phyloP scores from a whole-genome alignment of 495 filamentous ascomycete species.

The Lineolata rhizophorae region DNA sequence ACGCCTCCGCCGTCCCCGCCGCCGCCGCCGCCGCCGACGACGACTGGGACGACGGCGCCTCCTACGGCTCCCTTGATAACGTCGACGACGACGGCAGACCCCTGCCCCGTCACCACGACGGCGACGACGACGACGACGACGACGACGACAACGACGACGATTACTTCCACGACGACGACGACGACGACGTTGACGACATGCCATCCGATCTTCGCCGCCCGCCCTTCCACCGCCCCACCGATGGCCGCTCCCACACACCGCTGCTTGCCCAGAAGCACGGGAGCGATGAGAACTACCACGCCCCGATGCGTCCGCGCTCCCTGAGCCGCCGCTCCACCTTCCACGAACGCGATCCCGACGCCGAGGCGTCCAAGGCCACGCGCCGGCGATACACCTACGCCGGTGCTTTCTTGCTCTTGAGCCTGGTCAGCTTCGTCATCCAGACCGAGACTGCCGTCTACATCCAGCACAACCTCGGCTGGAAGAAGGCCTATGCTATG shows the following conservation, averaged over 20 bases:
- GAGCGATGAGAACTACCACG: slow-evolving; percentile 9
- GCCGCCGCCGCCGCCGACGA: no score
- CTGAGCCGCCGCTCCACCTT: slow-evolving; percentile 32
- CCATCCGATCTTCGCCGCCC: slow-evolving; percentile 14
- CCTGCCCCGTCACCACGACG: no score
- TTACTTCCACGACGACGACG: no score
- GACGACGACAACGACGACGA: no score
- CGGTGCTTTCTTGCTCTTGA: slow-evolving; percentile 56
- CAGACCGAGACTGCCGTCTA: slow-evolving; percentile 92
- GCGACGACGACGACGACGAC: no score
- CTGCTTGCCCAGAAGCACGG: slow-evolving; percentile 5
- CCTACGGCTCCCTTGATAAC: no score
- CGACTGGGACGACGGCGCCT: no score
- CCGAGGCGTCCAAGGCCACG: slow-evolving; percentile 33
- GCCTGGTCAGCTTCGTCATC: slow-evolving; percentile 59
- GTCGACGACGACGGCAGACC: no score
- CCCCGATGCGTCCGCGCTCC: slow-evolving; percentile 7
- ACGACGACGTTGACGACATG: no score
- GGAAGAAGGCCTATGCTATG: slow-evolving; percentile 98
- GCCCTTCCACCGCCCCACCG: slow-evolving; percentile 3
- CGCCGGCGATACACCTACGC: slow-evolving; percentile 71
- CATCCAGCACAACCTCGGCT: slow-evolving; percentile 68
- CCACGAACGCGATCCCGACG: slow-evolving; percentile 36
- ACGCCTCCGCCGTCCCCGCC: no score
- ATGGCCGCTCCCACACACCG: slow-evolving; percentile 5